Percentiles rank a stretch among this genome's conserved stretches.
Conservation (phyloP, 2,329 filamentous ascomycete species). For the Aulographum hederae region DNA sequence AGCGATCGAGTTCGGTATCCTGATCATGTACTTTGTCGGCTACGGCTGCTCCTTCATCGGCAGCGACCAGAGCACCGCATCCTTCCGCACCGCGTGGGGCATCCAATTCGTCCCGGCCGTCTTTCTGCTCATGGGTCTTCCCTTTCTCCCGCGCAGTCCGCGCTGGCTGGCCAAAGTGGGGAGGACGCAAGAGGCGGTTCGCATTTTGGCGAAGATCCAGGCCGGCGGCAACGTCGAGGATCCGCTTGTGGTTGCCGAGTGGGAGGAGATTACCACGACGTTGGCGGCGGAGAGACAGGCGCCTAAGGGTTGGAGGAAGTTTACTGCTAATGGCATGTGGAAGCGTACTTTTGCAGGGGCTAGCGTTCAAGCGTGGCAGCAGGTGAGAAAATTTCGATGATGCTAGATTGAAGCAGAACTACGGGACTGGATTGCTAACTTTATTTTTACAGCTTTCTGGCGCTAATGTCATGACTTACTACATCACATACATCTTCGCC, state of each 20-base stretch:
- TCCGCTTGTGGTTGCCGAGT: constrained; percentile 28
- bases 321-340: constrained; percentile 39
- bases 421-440: background rate
- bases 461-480: constrained; percentile 28
- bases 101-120: constrained; percentile 27
- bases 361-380: constrained; percentile 39
- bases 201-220: constrained; percentile 26
- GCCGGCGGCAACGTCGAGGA: constrained; percentile 25
- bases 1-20: constrained; percentile 21
- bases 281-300: constrained; percentile 22
- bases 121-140: constrained; percentile 24
- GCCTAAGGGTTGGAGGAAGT: constrained; percentile 22
- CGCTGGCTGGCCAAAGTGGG: constrained; percentile 31
- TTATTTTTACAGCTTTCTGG: constrained; percentile 1
- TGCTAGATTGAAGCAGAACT: too few relatives aligned
- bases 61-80: constrained; percentile 17
- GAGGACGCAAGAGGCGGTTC: constrained; percentile 25
- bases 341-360: constrained; percentile 36
- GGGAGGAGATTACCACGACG: constrained; percentile 26
- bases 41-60: constrained; percentile 26
- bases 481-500: constrained; percentile 41
- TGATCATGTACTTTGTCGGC: constrained; percentile 29
- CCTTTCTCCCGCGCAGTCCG: constrained; percentile 27
- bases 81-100: constrained; percentile 28
- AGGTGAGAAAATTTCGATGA: too few relatives aligned